Evolutionary conservation across 2,329 filamentous ascomycete genomes (phyloP).

Genomic region (Hypoxylon sp.): DNA sequence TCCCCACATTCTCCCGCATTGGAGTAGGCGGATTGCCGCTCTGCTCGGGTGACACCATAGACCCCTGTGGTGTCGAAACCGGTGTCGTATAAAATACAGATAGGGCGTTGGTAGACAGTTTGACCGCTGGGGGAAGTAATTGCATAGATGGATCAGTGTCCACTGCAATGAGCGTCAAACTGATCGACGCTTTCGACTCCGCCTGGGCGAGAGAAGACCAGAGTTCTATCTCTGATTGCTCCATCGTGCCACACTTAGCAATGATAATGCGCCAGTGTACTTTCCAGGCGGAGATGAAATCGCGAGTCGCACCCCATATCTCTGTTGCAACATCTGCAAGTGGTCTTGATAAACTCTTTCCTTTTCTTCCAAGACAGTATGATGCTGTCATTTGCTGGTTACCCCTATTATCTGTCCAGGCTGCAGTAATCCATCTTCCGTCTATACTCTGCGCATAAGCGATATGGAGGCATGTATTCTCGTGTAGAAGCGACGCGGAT

Average conservation of each 20-base stretch:
- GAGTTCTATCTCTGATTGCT: constrained; percentile 73
- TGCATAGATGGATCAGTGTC: constrained; percentile 76
- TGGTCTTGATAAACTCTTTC: constrained; percentile 64
- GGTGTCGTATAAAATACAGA: constrained; percentile 72
- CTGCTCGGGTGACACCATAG: constrained; percentile 73
- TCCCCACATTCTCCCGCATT: constrained; percentile 55
- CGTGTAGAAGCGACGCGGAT: constrained; percentile 80
- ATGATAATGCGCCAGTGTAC: constrained; percentile 85
- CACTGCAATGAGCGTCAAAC: constrained; percentile 73
- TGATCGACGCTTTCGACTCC: constrained; percentile 67
- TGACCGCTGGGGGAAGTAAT: constrained; percentile 69
- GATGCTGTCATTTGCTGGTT: constrained; percentile 79
- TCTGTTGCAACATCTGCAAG: constrained; percentile 78
- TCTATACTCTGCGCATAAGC: constrained; percentile 84
- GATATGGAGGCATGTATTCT: constrained; percentile 85
- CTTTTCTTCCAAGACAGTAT: constrained; percentile 77
- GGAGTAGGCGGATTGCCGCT: constrained; percentile 66
- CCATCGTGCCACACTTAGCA: constrained; percentile 78
- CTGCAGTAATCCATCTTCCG: constrained; percentile 82
- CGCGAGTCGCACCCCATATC: constrained; percentile 83
- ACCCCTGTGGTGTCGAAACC: constrained; percentile 75
- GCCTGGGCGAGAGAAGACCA: constrained; percentile 69
- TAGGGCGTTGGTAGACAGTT: constrained; percentile 62
- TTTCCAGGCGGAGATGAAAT: constrained; percentile 78
- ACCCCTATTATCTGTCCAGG: constrained; percentile 85